Evolutionary conservation across 2,329 filamentous ascomycete genomes (phyloP).

Genomic region (Pseudocercospora ulei): DNA sequence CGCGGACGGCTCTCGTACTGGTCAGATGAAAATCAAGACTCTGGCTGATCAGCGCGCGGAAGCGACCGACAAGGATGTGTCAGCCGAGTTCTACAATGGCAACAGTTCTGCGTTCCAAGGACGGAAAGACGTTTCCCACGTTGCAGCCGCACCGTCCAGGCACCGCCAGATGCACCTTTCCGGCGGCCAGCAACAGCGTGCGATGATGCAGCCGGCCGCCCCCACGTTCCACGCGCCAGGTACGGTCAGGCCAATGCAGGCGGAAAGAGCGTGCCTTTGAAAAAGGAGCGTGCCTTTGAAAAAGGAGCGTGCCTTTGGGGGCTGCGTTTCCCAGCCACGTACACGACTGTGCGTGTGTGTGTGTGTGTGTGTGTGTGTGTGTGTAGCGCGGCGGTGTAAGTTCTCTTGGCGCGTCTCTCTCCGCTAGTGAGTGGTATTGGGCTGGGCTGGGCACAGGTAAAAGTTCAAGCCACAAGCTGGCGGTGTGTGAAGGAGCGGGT

Average conservation of each 20-base stretch:
- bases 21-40: constrained; percentile 38
- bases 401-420: too few relatives aligned
- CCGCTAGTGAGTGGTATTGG: too few relatives aligned
- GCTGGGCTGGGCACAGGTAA: too few relatives aligned
- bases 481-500: too few relatives aligned
- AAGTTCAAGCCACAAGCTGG: too few relatives aligned
- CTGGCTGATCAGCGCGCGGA: constrained; percentile 40
- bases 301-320: too few relatives aligned
- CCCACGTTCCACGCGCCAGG: not conserved
- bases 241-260: constrained; percentile 3
- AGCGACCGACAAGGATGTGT: constrained; percentile 37
- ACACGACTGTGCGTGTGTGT: constrained; percentile 2
- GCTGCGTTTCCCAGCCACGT: too few relatives aligned
- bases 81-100: constrained; percentile 73
- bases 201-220: not conserved
- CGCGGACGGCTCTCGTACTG: constrained; percentile 19
- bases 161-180: not conserved
- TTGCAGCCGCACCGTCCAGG: too few relatives aligned
- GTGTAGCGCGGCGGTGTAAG: too few relatives aligned
- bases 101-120: constrained; percentile 59
- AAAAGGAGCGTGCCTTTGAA: constrained; percentile 1
- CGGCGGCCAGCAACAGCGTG: constrained; percentile 3
- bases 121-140: constrained; percentile 48
- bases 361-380: too few relatives aligned
- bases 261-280: constrained; percentile 1